Evolutionary conservation across 176 grass and related monocot genomes (phyloP).

Genomic region (Dactylis glomerata): DNA sequence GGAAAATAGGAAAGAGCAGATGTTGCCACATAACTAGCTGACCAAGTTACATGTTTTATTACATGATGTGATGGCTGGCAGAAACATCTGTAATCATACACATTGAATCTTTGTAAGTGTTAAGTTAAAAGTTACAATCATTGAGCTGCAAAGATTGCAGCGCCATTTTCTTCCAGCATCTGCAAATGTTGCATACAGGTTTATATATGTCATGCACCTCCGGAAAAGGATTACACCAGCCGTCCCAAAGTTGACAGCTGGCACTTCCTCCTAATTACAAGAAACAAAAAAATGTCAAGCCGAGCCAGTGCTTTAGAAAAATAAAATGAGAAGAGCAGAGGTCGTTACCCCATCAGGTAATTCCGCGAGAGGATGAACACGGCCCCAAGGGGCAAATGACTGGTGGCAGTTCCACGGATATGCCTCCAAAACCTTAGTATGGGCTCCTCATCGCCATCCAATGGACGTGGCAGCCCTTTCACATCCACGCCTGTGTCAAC

Average conservation of each 20-base stretch:
- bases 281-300: too few relatives aligned
- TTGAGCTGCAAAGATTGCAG: conserved; percentile 98
- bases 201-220: conserved; percentile 95
- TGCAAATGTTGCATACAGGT: conserved; percentile 85
- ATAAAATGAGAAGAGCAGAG: too few relatives aligned
- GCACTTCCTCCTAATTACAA: conserved; percentile 47
- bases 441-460: conserved; percentile 73
- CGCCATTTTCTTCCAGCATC: conserved; percentile 97
- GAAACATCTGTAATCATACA: not conserved
- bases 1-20: not conserved
- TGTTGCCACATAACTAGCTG: not conserved
- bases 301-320: too few relatives aligned
- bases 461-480: conserved; percentile 74
- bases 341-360: conserved; percentile 64
- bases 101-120: not conserved
- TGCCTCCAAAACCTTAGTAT: conserved; percentile 52
- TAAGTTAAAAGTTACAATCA: conserved; percentile 57
- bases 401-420: conserved; percentile 86
- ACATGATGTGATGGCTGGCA: not conserved
- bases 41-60: not conserved
- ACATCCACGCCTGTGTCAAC: conserved; percentile 66
- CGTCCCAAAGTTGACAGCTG: conserved; percentile 78
- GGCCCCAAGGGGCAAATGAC: conserved; percentile 87
- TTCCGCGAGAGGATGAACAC: conserved; percentile 84
- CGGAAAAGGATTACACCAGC: conserved; percentile 83